These are phyloP conservation scores for Mortierella sp. DNA, from an alignment of 371 early-diverging fungal genomes.

Conservation along the genomic window DNA sequence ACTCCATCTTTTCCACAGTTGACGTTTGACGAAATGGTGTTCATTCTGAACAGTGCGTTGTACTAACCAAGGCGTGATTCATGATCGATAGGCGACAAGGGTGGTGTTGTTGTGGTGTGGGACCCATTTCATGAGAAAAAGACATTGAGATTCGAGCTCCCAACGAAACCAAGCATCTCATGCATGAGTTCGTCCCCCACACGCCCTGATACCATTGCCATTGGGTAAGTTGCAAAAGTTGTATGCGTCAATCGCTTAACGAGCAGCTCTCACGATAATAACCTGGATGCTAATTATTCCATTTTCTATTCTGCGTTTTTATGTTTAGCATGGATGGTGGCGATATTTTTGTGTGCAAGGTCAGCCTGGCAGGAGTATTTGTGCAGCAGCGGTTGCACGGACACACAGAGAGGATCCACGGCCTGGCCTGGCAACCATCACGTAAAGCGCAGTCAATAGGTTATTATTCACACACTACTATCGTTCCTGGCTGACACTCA, in stretches of 20 bases:
- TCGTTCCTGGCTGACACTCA: too few relatives aligned
- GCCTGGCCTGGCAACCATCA: constrained; percentile 43
- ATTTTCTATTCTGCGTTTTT: not conserved
- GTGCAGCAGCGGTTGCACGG: constrained; percentile 39
- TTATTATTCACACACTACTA: not conserved
- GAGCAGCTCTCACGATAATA: not conserved
- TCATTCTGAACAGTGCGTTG: not conserved
- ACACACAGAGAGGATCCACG: constrained; percentile 39
- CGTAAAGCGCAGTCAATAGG: too few relatives aligned
- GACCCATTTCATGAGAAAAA: constrained; percentile 24
- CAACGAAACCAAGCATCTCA: constrained; percentile 29
- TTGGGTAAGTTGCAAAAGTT: constrained; percentile 30
- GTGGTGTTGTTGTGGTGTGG: constrained; percentile 34
- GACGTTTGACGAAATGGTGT: not conserved
- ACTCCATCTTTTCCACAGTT: too few relatives aligned
- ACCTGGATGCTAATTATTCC: not conserved
- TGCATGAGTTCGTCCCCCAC: constrained; percentile 33
- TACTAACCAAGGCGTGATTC: not conserved
- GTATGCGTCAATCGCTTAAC: not conserved
- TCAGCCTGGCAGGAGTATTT: constrained; percentile 7
- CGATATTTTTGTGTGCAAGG: constrained; percentile 39
- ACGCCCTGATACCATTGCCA: constrained; percentile 26
- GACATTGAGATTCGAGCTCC: constrained; percentile 14
- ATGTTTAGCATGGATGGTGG: constrained; percentile 43
- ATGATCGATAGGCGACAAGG: constrained; percentile 35